phyloP scores from a whole-genome alignment of 352 stramenopile species.

The Pythium monospermum region DNA sequence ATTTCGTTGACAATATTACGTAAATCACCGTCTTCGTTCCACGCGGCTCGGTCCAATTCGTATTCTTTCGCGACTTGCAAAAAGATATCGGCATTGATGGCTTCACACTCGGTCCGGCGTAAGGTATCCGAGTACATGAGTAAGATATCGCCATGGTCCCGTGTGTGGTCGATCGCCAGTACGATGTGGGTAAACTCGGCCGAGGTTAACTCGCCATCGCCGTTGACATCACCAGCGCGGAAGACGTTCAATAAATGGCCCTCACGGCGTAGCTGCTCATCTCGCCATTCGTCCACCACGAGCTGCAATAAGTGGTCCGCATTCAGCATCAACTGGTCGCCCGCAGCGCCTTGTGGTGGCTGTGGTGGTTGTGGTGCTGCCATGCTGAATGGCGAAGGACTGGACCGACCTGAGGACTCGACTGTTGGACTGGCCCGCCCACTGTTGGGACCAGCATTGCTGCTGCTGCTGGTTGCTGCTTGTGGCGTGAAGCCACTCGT shows the following conservation, averaged over 20 bases:
- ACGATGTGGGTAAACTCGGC: constrained; percentile 81
- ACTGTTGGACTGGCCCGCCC: constrained; percentile 2
- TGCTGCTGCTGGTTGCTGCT: background rate
- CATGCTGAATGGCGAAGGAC: background rate
- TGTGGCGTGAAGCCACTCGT: constrained; percentile 20
- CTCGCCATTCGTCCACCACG: constrained; percentile 59
- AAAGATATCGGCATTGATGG: constrained; percentile 56
- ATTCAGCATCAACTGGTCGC: constrained; percentile 39
- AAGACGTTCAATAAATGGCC: constrained; percentile 63
- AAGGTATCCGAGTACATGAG: constrained; percentile 82
- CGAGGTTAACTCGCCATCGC: constrained; percentile 67
- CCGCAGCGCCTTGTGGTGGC: background rate
- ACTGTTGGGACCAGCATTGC: background rate
- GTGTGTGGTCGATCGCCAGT: constrained; percentile 61
- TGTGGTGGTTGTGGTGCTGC: background rate
- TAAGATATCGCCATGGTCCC: constrained; percentile 61
- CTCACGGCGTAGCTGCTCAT: constrained; percentile 67
- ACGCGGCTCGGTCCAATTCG: constrained; percentile 64
- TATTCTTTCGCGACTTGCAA: constrained; percentile 72
- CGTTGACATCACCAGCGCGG: constrained; percentile 73
- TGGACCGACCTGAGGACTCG: constrained; percentile 6
- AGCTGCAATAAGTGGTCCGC: constrained; percentile 66
- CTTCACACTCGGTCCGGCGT: constrained; percentile 48
- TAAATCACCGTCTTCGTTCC: constrained; percentile 64
- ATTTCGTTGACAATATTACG: constrained; percentile 64